phyloP scores from a whole-genome alignment of 257 asterid species.

The Nicotiana tabacum region DNA sequence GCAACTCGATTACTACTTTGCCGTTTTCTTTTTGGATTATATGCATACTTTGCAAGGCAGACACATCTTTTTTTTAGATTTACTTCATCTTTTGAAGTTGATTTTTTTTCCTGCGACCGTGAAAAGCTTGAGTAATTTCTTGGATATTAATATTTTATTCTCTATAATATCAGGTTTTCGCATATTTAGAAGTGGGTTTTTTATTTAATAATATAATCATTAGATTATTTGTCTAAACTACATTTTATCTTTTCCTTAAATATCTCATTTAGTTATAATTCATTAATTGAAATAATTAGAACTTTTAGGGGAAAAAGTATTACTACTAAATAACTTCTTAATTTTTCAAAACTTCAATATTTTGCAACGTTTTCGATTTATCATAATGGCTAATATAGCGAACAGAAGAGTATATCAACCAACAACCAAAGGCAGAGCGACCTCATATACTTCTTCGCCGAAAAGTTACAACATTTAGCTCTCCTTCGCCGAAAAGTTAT shows the following conservation, averaged over 20 bases:
- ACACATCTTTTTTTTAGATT: neutral
- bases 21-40: neutral
- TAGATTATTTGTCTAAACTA: neutral
- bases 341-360: too few species aligned
- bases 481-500: too few species aligned
- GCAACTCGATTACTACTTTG: neutral
- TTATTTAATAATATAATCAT: too few species aligned
- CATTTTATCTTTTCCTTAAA: too few species aligned
- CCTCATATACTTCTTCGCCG: too few species aligned
- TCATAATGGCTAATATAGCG: too few species aligned
- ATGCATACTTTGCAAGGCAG: neutral
- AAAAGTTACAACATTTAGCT: too few species aligned
- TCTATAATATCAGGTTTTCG: neutral
- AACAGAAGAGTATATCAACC: neutral
- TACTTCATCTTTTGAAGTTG: neutral
- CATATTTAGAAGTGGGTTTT: neutral
- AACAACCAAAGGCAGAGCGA: neutral
- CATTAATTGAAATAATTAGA: neutral
- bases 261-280: neutral
- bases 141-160: neutral
- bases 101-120: neutral
- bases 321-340: too few species aligned
- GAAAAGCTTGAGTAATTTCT: neutral
- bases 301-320: too few species aligned
- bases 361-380: too few species aligned